Evolutionary conservation across 176 grass and related monocot species (phyloP).

Genomic region (Elaeis guineensis): DNA sequence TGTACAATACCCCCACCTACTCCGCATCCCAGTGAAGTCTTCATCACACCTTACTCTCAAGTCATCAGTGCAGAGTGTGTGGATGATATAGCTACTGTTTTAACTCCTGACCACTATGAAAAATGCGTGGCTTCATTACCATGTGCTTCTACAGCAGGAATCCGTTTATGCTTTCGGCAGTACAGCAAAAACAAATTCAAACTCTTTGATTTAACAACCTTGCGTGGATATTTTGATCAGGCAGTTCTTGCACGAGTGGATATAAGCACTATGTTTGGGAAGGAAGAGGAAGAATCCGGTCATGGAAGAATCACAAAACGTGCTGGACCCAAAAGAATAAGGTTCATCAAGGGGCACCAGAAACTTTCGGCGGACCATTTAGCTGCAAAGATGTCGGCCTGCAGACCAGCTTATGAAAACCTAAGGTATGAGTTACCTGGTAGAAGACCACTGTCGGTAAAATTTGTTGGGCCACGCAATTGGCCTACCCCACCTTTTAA

Average conservation of each 20-base stretch:
- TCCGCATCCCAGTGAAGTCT: constrained; percentile 96
- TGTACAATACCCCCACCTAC: constrained; percentile 80
- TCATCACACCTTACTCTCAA: constrained; percentile 95
- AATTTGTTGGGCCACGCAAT: constrained; percentile 44
- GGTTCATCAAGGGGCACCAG: constrained; percentile 41
- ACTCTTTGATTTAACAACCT: constrained; percentile 72
- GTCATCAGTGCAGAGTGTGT: constrained; percentile 99
- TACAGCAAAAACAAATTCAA: constrained; percentile 96
- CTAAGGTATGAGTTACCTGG: constrained; percentile 24
- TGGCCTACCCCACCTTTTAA: constrained; percentile 39
- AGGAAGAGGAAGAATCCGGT: constrained; percentile 38
- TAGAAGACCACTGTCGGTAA: constrained; percentile 33
- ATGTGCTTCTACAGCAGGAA: constrained; percentile 34
- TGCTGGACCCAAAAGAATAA: constrained; percentile 32
- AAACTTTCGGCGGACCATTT: constrained; percentile 49
- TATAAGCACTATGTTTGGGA: constrained; percentile 26
- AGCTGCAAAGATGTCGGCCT: constrained; percentile 52
- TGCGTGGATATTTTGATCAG: constrained; percentile 91
- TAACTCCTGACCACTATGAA: constrained; percentile 83
- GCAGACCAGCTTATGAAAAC: constrained; percentile 45
- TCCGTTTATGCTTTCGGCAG: constrained; percentile 87
- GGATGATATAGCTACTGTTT: constrained; percentile 86
- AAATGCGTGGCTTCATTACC: constrained; percentile 40
- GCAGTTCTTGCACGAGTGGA: constrained; percentile 51
- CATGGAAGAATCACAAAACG: constrained; percentile 12